phyloP scores from a whole-genome alignment of 2,329 filamentous ascomycete species.

The Exserohilum turcica region DNA sequence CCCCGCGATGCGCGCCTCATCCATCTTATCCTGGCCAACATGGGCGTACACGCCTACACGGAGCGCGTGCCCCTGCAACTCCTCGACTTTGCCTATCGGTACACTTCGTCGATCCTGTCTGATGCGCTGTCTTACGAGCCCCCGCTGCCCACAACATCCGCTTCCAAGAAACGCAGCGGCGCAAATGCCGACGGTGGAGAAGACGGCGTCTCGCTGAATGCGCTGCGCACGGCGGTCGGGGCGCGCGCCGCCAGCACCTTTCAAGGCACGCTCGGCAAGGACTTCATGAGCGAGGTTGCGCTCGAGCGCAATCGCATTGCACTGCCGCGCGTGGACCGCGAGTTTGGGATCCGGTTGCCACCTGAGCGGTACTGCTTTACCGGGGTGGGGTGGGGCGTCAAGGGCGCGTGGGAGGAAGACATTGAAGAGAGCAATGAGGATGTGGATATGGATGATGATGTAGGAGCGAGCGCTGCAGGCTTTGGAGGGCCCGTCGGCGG shows the following conservation, averaged over 20 bases:
- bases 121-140: constrained; percentile 58
- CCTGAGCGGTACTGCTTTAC: constrained; percentile 62
- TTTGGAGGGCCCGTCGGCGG: constrained; percentile 36
- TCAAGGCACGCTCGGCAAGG: constrained; percentile 65
- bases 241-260: constrained; percentile 73
- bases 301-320: constrained; percentile 53
- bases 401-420: constrained; percentile 66
- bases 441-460: constrained; percentile 63
- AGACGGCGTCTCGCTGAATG: constrained; percentile 65
- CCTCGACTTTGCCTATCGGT: constrained; percentile 84
- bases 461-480: constrained; percentile 42
- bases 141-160: constrained; percentile 17
- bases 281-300: constrained; percentile 76
- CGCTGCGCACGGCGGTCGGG: constrained; percentile 74
- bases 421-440: constrained; percentile 64
- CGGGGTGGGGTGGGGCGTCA: constrained; percentile 41
- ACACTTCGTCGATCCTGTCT: constrained; percentile 72
- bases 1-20: constrained; percentile 80
- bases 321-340: constrained; percentile 55
- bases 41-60: constrained; percentile 80
- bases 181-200: constrained; percentile 45
- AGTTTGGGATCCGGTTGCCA: constrained; percentile 64
- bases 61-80: constrained; percentile 81
- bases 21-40: constrained; percentile 77
- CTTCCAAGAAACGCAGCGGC: constrained; percentile 29